Evolutionary conservation across 306 rosid genomes (phyloP).

Genomic region (Quercus aquifolioides): DNA sequence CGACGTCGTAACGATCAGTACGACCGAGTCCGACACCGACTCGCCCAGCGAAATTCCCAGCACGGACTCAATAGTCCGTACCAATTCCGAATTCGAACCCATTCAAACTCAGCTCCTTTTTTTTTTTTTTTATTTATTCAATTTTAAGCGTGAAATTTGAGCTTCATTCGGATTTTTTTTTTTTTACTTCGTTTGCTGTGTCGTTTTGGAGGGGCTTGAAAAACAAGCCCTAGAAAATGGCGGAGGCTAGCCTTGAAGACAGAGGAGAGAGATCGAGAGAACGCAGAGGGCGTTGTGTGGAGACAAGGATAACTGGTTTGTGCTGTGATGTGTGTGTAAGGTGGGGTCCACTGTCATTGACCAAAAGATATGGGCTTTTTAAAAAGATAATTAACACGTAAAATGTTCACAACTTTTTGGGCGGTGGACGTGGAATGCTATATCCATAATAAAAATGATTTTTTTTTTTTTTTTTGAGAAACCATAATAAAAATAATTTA

Average conservation of each 20-base stretch:
- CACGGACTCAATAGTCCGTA: conserved; percentile 48
- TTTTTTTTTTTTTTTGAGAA: too few relatives aligned
- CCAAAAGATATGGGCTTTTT: background rate
- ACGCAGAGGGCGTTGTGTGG: background rate
- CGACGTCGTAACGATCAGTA: conserved; percentile 54
- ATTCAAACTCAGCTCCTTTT: conserved; percentile 24
- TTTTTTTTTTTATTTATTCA: background rate
- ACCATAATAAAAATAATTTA: too few relatives aligned
- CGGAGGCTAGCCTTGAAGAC: conserved; percentile 1
- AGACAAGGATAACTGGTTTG: background rate
- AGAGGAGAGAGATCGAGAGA: background rate
- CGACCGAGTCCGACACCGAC: conserved; percentile 55
- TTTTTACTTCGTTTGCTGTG: background rate
- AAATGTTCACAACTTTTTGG: background rate
- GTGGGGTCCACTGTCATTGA: conserved; percentile 19
- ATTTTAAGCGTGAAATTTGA: background rate
- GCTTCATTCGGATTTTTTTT: too few relatives aligned
- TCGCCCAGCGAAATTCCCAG: conserved; percentile 68
- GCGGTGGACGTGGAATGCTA: background rate
- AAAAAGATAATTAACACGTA: background rate
- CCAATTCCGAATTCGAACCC: conserved; percentile 58
- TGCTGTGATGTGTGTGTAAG: background rate
- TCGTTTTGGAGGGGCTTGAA: background rate
- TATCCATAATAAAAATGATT: too few relatives aligned
- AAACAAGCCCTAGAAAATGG: conserved; percentile 15